Base-by-base conservation (phyloP, 768 basidiomycete genomes). In the Porphyrellus cyaneotinctus region DNA sequence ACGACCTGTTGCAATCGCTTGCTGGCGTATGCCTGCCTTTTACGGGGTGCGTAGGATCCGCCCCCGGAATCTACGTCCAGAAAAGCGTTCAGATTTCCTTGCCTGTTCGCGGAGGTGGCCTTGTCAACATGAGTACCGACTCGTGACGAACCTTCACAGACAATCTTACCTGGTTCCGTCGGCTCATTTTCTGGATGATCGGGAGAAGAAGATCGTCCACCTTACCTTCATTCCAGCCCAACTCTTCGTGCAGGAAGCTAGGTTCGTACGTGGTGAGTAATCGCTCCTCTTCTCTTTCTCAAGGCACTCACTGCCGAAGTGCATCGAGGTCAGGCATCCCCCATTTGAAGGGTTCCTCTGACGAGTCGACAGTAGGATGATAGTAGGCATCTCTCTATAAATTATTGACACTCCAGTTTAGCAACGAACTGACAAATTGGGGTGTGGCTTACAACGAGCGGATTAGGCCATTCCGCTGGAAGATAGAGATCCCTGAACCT, bases 271-370 rank as follows among this genome's bases (percentile, higher is more conserved):
- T 1, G 20, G 47, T 65, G 47, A 66, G 62, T 41, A 45, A 43
- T 38, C 28, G 58, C 5, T 42, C 42, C 11, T 26, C 46, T 28
- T 49, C 30, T 28, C 36, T 23, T 4, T 23, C 20, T 49, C 44
- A 58, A 58, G 42, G 52, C 47, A 72, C 83, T 50, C 66, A 95
- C 91, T 78, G 71, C 57, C 94, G 83, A 49, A 99, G 79, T 3
- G 87, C 94, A 64, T 97, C 92, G 2, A 99, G 81, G 66, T 98
- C 97, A n/a, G 95, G 92, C 56, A 94, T 74, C 5, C 91, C 94
- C 95, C 95, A 99, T 62, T 92, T 91, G 68, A 99, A 98, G 0
- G 89, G 85, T 57, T 97, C 95, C 50, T 93, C 86, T 1, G 93
- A 95, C 35, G 83, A 81, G 65, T 97, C 94, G 8, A 95, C 88